A percentile compares a stretch with the other conserved stretches of the same genome.
Evolutionary conservation across 2,329 filamentous ascomycete species (phyloP).

Genomic region (Ophiostoma ulmi): DNA sequence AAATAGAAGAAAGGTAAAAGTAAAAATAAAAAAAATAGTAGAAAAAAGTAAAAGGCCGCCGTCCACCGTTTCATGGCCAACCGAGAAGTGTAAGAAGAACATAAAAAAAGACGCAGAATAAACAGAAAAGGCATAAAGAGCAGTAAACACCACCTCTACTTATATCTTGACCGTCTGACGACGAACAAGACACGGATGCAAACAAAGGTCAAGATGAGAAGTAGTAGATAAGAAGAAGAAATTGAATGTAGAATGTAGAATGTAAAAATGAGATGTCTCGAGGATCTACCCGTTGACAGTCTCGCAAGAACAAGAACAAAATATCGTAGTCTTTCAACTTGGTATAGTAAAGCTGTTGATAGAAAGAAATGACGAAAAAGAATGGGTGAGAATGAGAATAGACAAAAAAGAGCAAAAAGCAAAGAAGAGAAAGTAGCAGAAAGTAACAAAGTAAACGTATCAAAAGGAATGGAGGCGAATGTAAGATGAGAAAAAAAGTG

Average conservation of each 20-base stretch:
- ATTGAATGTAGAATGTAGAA: not conserved
- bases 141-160: not conserved
- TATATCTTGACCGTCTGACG: not conserved
- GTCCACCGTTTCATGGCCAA: not conserved
- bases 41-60: constrained; percentile 4
- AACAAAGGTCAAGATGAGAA: not conserved
- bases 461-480: constrained; percentile 13
- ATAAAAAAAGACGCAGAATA: not conserved
- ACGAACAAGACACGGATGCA: not conserved
- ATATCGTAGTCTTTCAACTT: constrained; percentile 12
- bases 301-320: constrained; percentile 1
- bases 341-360: not conserved
- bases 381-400: not conserved
- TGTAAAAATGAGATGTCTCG: not conserved
- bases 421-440: not conserved
- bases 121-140: not conserved
- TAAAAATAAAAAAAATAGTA: not conserved
- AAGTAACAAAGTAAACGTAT: not conserved
- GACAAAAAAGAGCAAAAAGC: not conserved
- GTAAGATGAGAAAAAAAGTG: constrained; percentile 2
- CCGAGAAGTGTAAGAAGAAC: not conserved
- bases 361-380: not conserved
- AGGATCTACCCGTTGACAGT: not conserved
- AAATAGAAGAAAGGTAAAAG: not conserved
- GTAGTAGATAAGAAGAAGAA: not conserved